Conservation (phyloP, 805 yeast genomes). For the Wickerhamiella vanderwaltii region DNA sequence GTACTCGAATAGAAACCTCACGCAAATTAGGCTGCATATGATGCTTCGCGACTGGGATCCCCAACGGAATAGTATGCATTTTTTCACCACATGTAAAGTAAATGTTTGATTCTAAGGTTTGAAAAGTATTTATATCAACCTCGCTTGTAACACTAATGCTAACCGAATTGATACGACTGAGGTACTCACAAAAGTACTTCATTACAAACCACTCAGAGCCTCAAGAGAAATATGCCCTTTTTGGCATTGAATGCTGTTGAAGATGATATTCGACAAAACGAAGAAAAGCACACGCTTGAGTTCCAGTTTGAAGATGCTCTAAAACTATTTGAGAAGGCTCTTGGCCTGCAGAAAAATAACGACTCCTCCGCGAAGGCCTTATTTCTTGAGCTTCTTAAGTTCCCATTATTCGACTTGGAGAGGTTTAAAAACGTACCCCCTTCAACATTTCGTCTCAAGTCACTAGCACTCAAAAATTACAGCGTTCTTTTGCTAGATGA, state of each 20-base stretch:
- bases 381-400: constrained; percentile 52
- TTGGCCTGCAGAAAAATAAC: constrained; percentile 42
- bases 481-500: constrained; percentile 53
- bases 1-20: constrained; percentile 1
- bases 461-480: constrained; percentile 67
- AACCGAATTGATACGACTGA: constrained; percentile 5
- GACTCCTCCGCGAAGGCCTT: constrained; percentile 29
- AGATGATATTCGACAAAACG: constrained; percentile 54
- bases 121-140: not conserved
- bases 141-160: not conserved
- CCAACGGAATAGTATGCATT: not conserved
- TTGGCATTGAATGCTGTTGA: constrained; percentile 68
- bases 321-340: constrained; percentile 58
- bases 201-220: not conserved
- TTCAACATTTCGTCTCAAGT: constrained; percentile 58
- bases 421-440: constrained; percentile 39
- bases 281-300: constrained; percentile 85
- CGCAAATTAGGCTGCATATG: not conserved
- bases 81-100: not conserved
- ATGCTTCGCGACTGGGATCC: not conserved
- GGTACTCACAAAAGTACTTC: constrained; percentile 7
- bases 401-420: constrained; percentile 45
- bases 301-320: constrained; percentile 81
- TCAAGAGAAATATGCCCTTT: constrained; percentile 31
- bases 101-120: not conserved